Percentiles rank a stretch among this genome's conserved stretches.
Conservation (phyloP, 768 basidiomycete species). For the Amanita fuliginea region DNA sequence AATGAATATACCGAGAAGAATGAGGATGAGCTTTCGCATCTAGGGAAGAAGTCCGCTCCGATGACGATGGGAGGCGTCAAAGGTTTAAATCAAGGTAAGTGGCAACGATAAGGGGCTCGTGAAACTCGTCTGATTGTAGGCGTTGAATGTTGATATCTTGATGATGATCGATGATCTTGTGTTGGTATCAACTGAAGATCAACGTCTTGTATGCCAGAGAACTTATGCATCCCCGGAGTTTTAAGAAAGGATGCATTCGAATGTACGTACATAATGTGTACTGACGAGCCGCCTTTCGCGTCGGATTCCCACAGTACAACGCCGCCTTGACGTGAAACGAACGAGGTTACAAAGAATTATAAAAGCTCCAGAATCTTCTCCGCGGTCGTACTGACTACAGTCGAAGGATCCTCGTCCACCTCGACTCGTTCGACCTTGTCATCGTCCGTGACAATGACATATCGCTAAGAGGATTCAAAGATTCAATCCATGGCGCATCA, state of each 20-base stretch:
- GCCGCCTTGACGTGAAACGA: too few relatives aligned
- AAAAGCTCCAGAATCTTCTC: slow-evolving; percentile 28
- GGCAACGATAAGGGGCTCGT: not conserved
- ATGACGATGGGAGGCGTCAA: not conserved
- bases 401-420: slow-evolving; percentile 36
- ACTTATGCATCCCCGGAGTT: too few relatives aligned
- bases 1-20: not conserved
- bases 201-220: too few relatives aligned
- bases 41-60: not conserved
- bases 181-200: too few relatives aligned
- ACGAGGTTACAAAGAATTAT: slow-evolving; percentile 5
- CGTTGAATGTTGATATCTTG: too few relatives aligned
- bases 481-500: not conserved
- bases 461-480: slow-evolving; percentile 26
- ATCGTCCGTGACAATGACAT: slow-evolving; percentile 46
- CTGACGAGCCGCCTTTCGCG: too few relatives aligned
- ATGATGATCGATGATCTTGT: too few relatives aligned
- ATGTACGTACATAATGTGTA: too few relatives aligned
- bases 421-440: slow-evolving; percentile 42
- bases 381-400: slow-evolving; percentile 44
- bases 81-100: not conserved
- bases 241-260: too few relatives aligned
- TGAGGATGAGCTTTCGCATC: not conserved
- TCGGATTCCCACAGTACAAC: too few relatives aligned
- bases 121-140: not conserved